Evolutionary conservation across 2,329 filamentous ascomycete species (phyloP), one percentile per base, ranked within the genome.

Genomic region (Fusarium subglutinans): DNA sequence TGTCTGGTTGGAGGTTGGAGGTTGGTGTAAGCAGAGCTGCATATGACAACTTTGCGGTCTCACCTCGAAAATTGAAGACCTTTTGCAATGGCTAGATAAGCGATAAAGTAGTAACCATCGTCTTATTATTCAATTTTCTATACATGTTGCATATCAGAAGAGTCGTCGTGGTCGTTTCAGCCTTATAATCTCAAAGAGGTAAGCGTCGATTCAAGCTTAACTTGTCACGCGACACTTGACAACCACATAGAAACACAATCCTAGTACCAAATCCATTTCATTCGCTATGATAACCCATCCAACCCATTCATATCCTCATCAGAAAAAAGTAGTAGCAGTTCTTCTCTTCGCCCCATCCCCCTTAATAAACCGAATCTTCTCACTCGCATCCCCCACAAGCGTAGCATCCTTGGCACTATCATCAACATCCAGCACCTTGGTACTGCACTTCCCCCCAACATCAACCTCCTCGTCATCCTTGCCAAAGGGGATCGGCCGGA

Each of bases 351-450:
- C 64, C 56, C 37, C 38, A 38, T 78, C 75, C 6, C 81, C 81
- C 58, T 80, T 76, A 30, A 84, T 84, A 56, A 81, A 83, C 69
- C 78, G 80, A 70, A 80, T 82, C 70, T 80, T 79, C 38, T 83
- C 80, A 51, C 72, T 74, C 14, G 80, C 73, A 18, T 77, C 79
- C 4, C 81, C 82, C 17, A 80, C 77, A 35, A 84, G 78, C 8
- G 83, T 85, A 22, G 84, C 84, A 80, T 86, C 85, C 73, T 82
- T 85, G 28, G 84, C 82, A 41, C 82, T 84, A 76, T 86, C 85
- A 63, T 87, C 85, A 18, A 86, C 83, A 68, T 86, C 84, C 37
- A 86, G 66, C 9, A 80, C 82, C 63, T 78, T 79, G 30, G 77
- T 79, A 58, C 76, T 80, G 56, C 80, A 77, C 47, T 78, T 76